Percentiles rank a stretch among this genome's conserved stretches.
Conservation (phyloP, 2,329 filamentous ascomycete species). For the Penicillium sp. region DNA sequence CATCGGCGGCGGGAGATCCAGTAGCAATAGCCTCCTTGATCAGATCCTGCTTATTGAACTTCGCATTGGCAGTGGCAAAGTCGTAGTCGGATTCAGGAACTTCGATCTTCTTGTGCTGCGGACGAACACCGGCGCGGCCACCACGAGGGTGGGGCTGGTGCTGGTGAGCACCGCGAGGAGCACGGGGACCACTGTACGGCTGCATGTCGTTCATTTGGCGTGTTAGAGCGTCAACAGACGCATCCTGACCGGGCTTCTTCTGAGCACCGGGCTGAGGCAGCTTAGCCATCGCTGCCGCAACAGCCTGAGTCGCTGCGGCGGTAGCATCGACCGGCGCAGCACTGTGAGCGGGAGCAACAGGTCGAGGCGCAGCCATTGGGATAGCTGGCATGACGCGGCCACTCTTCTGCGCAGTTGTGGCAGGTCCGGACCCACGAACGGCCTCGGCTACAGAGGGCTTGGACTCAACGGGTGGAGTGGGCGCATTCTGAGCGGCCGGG, state of each 20-base stretch:
- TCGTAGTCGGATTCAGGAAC: conserved; percentile 91
- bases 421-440: conserved; percentile 30
- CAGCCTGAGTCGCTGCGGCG: conserved; percentile 43
- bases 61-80: conserved; percentile 81
- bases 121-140: conserved; percentile 49
- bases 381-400: conserved; percentile 50
- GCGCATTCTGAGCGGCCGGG: conserved; percentile 36
- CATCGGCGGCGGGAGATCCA: conserved; percentile 64
- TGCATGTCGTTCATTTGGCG: conserved; percentile 51
- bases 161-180: conserved; percentile 41
- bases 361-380: conserved; percentile 42
- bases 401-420: conserved; percentile 39
- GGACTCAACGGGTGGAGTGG: conserved; percentile 41
- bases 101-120: conserved; percentile 69
- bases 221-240: conserved; percentile 45
- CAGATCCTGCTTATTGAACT: conserved; percentile 84
- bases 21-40: conserved; percentile 84
- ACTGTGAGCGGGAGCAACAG: conserved; percentile 30
- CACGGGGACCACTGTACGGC: conserved; percentile 42
- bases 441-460: conserved; percentile 43
- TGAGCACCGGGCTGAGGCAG: conserved; percentile 42
- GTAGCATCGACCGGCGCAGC: conserved; percentile 43
- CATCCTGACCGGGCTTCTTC: conserved; percentile 37
- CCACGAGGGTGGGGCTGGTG: conserved; percentile 40
- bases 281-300: conserved; percentile 55